Percentiles rank a stretch among this genome's conserved stretches.
Conservation (phyloP, 192 early-diverging fungal species). For the Dissophora ornata region DNA sequence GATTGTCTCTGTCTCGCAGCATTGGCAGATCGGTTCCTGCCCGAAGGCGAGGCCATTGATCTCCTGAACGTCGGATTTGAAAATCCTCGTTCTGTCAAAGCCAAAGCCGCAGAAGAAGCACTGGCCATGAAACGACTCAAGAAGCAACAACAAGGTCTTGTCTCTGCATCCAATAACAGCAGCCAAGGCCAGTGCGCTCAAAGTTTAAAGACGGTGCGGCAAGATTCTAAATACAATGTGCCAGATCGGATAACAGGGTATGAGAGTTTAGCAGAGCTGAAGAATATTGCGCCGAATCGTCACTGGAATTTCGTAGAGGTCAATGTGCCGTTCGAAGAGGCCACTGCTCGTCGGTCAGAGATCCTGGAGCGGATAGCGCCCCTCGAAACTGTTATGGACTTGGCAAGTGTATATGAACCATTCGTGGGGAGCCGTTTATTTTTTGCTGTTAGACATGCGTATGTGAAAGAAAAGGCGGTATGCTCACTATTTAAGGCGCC, state of each 20-base stretch:
- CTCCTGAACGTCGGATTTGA: slow-evolving; percentile 97
- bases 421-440: slow-evolving; percentile 22
- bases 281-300: slow-evolving; percentile 71
- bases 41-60: slow-evolving; percentile 83
- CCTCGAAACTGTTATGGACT: slow-evolving; percentile 92
- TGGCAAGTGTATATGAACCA: slow-evolving; percentile 62
- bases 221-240: slow-evolving; percentile 30
- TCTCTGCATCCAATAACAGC: slow-evolving; percentile 6
- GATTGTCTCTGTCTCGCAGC: slow-evolving; percentile 94
- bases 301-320: slow-evolving; percentile 92
- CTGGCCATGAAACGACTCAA: slow-evolving; percentile 29
- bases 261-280: slow-evolving; percentile 62
- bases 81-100: slow-evolving; percentile 79
- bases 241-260: slow-evolving; percentile 52
- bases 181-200: background rate
- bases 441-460: too few species aligned
- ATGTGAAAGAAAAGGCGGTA: too few species aligned
- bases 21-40: slow-evolving; percentile 77
- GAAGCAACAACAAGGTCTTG: slow-evolving; percentile 14
- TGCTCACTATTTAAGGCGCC: too few species aligned
- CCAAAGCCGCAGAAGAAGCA: slow-evolving; percentile 52
- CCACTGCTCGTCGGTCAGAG: slow-evolving; percentile 59
- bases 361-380: slow-evolving; percentile 84
- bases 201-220: too few species aligned
- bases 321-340: slow-evolving; percentile 84